These are phyloP conservation scores for Conticribra guillardii DNA, from an alignment of 108 stramenopile species.

Conservation along the genomic window DNA sequence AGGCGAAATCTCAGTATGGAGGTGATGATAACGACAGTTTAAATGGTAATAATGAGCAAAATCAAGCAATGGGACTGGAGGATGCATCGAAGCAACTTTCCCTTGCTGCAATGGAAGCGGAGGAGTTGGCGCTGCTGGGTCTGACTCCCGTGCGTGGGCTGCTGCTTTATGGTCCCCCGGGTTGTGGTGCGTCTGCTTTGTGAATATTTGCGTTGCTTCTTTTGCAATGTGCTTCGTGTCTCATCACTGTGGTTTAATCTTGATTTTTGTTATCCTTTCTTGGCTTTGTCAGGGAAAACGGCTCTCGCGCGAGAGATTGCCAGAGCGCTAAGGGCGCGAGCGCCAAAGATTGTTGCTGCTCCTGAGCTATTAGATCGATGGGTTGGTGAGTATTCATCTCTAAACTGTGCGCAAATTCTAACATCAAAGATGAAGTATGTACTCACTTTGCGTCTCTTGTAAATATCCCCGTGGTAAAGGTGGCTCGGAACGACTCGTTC, in stretches of 20 bases:
- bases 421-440: too few relatives aligned
- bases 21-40: neutral
- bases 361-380: slow-evolving; percentile 97
- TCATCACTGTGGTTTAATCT: too few relatives aligned
- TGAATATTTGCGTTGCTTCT: too few relatives aligned
- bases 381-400: slow-evolving; percentile 46
- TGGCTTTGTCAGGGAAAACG: slow-evolving; percentile 71
- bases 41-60: neutral
- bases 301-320: slow-evolving; percentile 93
- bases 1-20: slow-evolving; percentile 18
- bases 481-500: slow-evolving; percentile 88
- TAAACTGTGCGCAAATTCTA: too few relatives aligned
- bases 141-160: slow-evolving; percentile 83
- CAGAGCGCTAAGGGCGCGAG: slow-evolving; percentile 78
- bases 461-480: too few relatives aligned
- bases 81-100: slow-evolving; percentile 37
- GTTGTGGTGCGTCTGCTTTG: slow-evolving; percentile 76
- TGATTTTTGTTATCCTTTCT: neutral
- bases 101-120: slow-evolving; percentile 69
- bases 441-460: too few relatives aligned
- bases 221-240: too few relatives aligned
- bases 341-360: slow-evolving; percentile 92
- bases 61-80: slow-evolving; percentile 21
- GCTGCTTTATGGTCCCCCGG: slow-evolving; percentile 81
- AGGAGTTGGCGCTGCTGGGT: slow-evolving; percentile 84